Evolutionary conservation across 2,329 filamentous ascomycete species (phyloP), one percentile per base, ranked within the genome.

Genomic region (Cladosporium sphaerospermum): DNA sequence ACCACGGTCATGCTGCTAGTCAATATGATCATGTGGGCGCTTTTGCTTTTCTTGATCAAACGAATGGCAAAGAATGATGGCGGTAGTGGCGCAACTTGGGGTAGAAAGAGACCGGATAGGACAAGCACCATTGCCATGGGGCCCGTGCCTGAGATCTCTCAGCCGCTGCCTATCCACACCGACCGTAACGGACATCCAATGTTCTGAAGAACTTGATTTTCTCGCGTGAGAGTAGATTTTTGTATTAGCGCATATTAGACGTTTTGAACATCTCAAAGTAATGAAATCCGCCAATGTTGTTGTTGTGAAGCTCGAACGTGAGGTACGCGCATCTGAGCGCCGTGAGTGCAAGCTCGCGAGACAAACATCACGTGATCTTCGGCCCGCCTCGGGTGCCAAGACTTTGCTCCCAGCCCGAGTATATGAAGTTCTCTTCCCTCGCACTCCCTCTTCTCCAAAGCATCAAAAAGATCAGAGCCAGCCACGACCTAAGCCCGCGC

Each of bases 401-500:
- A 33, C 16, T n/a, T 34, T 11, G 2, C 3, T n/a, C 43, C n/a
- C 14, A 16, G 34, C 42, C 11, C 19, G n/a, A 19, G 50, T 45
- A 52, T 46, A 40, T 23, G 42, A 18, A 33, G 36, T 50, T 54
- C 34, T 40, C 37, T 39, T 34, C 37, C 53, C 60, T 61, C 56
- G 40, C 44, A 42, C 49, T 59, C 60, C 60, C 59, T 61, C 60
- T 73, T 70, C 71, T 68, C 71, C 69, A 55, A 61, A 54, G 41
- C 61, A 79, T 78, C 76, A 82, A 84, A 83, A 82, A 80, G 65
- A 76, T 78, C 78, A 73, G 78, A 79, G 73, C 79, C 78, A 79
- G 83, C 83, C 83, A 86, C 83, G 83, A 85, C 82, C 79, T 74
- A 77, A 78, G 81, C 77, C 73, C 73, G 71, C 72, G 71, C 68